Percentiles rank a stretch among this genome's conserved stretches.
These are phyloP conservation scores for Lepidium sativum DNA, from an alignment of 345 rosid species.

Conservation along the genomic window DNA sequence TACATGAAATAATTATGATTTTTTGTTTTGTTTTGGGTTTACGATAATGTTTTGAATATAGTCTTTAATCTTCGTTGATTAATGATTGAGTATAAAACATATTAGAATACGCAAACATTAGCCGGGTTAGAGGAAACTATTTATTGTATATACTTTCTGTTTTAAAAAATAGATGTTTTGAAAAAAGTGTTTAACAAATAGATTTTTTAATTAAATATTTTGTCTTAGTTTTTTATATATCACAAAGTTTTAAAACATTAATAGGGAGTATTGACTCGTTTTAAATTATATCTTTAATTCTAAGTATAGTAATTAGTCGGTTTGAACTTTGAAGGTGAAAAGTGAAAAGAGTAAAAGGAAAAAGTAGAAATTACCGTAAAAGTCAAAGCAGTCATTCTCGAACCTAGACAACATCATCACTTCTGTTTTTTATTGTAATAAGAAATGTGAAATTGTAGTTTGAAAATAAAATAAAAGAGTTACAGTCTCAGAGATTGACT, in stretches of 20 bases:
- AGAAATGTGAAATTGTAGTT: slow-evolving; percentile 15
- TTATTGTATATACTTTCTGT: neutral
- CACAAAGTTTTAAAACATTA: too few relatives aligned
- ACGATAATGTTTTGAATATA: slow-evolving; percentile 10
- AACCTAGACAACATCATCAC: slow-evolving; percentile 24
- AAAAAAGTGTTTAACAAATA: too few relatives aligned
- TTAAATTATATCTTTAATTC: too few relatives aligned
- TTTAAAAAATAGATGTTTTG: too few relatives aligned
- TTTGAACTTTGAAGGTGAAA: neutral
- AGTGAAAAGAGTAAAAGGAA: neutral
- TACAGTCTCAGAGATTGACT: slow-evolving; percentile 20
- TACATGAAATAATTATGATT: neutral
- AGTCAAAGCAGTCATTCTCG: slow-evolving; percentile 25
- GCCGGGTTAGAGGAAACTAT: slow-evolving; percentile 1
- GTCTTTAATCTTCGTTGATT: slow-evolving; percentile 2
- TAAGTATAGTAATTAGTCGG: neutral
- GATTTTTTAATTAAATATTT: too few relatives aligned
- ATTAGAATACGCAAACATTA: neutral
- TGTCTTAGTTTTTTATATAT: too few relatives aligned
- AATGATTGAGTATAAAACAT: neutral
- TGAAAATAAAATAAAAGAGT: neutral
- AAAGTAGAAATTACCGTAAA: slow-evolving; percentile 7
- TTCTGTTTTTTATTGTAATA: slow-evolving; percentile 9
- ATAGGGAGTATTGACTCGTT: too few relatives aligned
- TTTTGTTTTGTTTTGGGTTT: neutral